A percentile compares a stretch with the other conserved stretches of the same genome.
These are phyloP conservation scores for Aspergillus neotritici DNA, from an alignment of 2,329 filamentous ascomycete genomes.

Conservation along the genomic window DNA sequence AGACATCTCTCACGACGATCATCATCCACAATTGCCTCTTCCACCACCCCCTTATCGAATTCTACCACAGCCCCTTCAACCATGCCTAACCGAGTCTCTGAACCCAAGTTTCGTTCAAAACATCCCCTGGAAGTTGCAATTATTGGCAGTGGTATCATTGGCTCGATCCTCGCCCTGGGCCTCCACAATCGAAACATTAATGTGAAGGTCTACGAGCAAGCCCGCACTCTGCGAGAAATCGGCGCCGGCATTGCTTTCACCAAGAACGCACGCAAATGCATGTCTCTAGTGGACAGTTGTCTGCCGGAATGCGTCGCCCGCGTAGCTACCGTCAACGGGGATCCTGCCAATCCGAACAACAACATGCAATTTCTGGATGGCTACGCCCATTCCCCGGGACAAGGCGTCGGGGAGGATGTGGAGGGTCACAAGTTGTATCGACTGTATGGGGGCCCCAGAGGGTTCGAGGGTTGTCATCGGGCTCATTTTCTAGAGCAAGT, in stretches of 20 bases:
- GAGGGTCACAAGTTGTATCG: conserved; percentile 13
- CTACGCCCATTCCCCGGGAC: conserved; percentile 16
- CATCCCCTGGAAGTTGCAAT: conserved; percentile 18
- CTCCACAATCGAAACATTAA: conserved; percentile 16
- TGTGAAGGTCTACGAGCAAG: conserved; percentile 26
- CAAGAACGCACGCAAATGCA: conserved; percentile 15
- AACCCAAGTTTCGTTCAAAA: too few relatives aligned
- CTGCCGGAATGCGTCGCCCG: conserved; percentile 11
- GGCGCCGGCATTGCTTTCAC: conserved; percentile 26
- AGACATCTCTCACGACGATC: too few relatives aligned
- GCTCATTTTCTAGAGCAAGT: conserved; percentile 40
- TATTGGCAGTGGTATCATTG: conserved; percentile 27
- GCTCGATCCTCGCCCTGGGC: conserved; percentile 21
- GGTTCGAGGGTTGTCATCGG: conserved; percentile 30
- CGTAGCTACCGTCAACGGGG: conserved; percentile 10
- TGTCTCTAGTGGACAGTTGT: conserved; percentile 16
- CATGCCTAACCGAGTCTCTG: too few relatives aligned
- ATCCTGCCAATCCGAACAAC: conserved; percentile 10
- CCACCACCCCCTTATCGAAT: too few relatives aligned
- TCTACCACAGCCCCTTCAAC: too few relatives aligned
- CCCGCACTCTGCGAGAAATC: conserved; percentile 14
- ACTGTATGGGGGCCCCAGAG: conserved; percentile 9
- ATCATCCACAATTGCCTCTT: too few relatives aligned
- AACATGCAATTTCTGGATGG: conserved; percentile 22
- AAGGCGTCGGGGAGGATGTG: neutral